Evolutionary conservation across 2,329 filamentous ascomycete species (phyloP), one percentile per base, ranked within the genome.

Genomic region (Colletotrichum sp.): DNA sequence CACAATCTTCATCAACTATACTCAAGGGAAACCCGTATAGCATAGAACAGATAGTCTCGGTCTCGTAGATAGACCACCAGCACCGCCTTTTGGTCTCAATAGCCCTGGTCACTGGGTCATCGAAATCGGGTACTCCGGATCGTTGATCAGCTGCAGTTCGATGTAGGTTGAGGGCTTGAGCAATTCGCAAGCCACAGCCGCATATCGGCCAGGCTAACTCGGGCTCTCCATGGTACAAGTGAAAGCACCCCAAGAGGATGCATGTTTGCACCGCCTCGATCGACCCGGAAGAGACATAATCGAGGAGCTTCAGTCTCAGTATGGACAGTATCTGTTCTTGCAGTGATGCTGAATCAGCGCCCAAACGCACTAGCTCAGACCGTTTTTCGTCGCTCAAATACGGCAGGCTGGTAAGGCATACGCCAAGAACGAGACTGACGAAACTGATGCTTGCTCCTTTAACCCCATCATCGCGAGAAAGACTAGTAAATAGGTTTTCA

Each of bases 51-150:
- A 86, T 85, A 0, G 83, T 85, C 49, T 86, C 85, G 2, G 85
- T 83, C 65, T 86, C 85, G 49, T 86, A 84, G 0, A 86, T 82
- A 1, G 85, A 84, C 84, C 85, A 86, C 85, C 85, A 86, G 12
- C 83, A 84, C 1, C 84, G 81, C 21, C 86, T 85, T 15, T 81
- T 69, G 1, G 80, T 79, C 60, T 84, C 82, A 15, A 77, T 77
- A 1, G 34, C 52, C 34, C 68, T 44, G 7, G 71, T 60, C 6
- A 49, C 64, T 2, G 64, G 44, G 10, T 67, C 18, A 15, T 55
- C 8, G 26, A 36, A n/a, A 63, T 4, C 13, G 21, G 32, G 16
- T 18, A 36, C 10, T 16, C 60, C n/a, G 6, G 67, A n/a, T 18
- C n/a, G 13, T 6, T 39, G 49, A n/a, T 16, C 59, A 16, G 72